These are phyloP conservation scores for Boletus patriciae DNA, from an alignment of 768 basidiomycete species.

Conservation along the genomic window DNA sequence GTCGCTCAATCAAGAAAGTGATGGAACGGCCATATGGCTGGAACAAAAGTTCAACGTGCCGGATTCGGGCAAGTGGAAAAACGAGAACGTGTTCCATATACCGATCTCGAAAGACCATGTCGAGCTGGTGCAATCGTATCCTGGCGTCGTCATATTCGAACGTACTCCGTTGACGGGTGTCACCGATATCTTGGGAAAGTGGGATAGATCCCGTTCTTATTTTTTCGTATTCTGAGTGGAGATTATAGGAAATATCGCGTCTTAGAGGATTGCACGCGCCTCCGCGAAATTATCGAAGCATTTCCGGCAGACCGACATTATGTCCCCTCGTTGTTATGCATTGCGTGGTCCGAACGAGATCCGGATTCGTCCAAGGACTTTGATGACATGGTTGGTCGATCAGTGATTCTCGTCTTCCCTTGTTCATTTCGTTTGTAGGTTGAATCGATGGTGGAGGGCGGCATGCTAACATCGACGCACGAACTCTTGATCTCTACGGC, in stretches of 20 bases:
- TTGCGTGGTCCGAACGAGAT: constrained; percentile 57
- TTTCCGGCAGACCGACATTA: constrained; percentile 59
- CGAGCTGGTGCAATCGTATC: constrained; percentile 36
- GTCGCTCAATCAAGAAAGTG: constrained; percentile 70
- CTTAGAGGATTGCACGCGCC: constrained; percentile 69
- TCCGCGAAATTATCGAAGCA: constrained; percentile 60
- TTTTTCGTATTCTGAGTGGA: constrained; percentile 1
- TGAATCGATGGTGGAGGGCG: constrained; percentile 46
- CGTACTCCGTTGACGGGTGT: constrained; percentile 65
- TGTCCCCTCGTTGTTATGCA: constrained; percentile 57
- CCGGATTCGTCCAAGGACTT: constrained; percentile 50
- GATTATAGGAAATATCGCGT: constrained; percentile 61
- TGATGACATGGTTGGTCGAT: constrained; percentile 53
- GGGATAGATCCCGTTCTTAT: constrained; percentile 10
- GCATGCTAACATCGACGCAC: constrained; percentile 40
- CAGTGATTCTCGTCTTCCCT: not conserved
- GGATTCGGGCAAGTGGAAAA: constrained; percentile 59
- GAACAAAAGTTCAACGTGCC: constrained; percentile 75
- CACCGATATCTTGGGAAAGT: constrained; percentile 69
- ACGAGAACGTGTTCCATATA: constrained; percentile 61
- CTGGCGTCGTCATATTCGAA: constrained; percentile 76
- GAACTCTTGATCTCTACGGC: constrained; percentile 52
- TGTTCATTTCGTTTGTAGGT: constrained; percentile 39
- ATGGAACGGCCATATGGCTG: constrained; percentile 79
- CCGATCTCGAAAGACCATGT: constrained; percentile 33